Percentiles rank a stretch among this genome's conserved stretches.
These are phyloP conservation scores for Thalassiosira mediterranea DNA, from an alignment of 352 stramenopile species.

Conservation along the genomic window DNA sequence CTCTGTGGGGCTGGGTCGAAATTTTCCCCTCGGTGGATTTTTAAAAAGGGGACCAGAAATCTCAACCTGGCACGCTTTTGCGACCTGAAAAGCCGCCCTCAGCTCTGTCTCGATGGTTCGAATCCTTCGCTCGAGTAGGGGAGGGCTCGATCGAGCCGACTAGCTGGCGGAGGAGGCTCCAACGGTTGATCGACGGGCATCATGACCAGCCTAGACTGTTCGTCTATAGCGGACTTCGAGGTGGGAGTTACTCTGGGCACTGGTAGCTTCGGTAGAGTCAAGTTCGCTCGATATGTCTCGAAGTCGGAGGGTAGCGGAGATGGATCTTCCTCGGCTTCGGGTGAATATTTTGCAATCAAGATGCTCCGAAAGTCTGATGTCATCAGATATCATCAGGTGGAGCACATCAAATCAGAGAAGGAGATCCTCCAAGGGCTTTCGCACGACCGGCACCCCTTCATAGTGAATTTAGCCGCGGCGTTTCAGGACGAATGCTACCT, in stretches of 20 bases:
- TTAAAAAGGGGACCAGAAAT: too few species aligned
- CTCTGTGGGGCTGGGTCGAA: too few species aligned
- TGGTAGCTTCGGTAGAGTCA: conserved; percentile 96
- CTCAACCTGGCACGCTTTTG: too few species aligned
- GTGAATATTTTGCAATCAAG: conserved; percentile 90
- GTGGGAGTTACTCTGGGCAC: conserved; percentile 87
- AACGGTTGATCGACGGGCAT: too few species aligned
- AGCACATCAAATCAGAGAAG: conserved; percentile 92
- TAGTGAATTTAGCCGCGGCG: conserved; percentile 90
- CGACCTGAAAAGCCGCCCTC: too few species aligned
- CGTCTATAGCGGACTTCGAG: conserved; percentile 49
- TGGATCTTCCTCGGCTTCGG: conserved; percentile 67
- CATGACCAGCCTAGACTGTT: too few species aligned
- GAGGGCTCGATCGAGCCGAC: too few species aligned
- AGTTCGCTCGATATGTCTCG: conserved; percentile 91
- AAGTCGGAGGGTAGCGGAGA: too few species aligned
- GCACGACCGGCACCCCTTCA: conserved; percentile 90
- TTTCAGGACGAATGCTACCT: conserved; percentile 90
- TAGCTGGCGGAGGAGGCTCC: too few species aligned
- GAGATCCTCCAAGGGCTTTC: conserved; percentile 88
- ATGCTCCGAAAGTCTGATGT: conserved; percentile 96
- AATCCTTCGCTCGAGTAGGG: too few species aligned
- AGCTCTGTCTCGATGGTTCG: too few species aligned
- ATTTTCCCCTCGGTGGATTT: too few species aligned
- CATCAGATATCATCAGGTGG: conserved; percentile 90